phyloP scores from a whole-genome alignment of 495 filamentous ascomycete species.

The Podospora australis region DNA sequence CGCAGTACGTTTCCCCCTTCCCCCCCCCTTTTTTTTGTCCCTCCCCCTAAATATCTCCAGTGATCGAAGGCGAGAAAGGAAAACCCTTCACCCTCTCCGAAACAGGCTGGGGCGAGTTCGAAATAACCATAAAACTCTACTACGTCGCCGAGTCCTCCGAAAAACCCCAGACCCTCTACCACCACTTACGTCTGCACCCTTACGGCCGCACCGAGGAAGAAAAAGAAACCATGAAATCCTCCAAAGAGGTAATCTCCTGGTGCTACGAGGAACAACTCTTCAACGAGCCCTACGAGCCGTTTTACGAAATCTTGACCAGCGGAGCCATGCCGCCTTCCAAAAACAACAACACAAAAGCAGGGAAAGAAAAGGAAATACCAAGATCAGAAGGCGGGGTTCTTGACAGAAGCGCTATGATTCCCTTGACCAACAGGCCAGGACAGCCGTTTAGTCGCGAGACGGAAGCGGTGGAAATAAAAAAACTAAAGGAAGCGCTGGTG shows the following conservation, averaged over 20 bases:
- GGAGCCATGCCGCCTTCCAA: constrained; percentile 41
- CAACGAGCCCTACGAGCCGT: constrained; percentile 88
- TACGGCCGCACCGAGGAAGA: constrained; percentile 73
- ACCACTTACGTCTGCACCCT: constrained; percentile 84
- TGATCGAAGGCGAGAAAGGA: constrained; percentile 54
- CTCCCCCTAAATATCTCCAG: too few species aligned
- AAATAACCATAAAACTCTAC: constrained; percentile 86
- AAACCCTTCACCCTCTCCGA: constrained; percentile 81
- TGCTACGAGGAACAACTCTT: constrained; percentile 88
- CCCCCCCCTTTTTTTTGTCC: too few species aligned
- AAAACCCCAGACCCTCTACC: constrained; percentile 86
- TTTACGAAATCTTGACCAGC: constrained; percentile 74
- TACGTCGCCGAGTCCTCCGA: constrained; percentile 79
- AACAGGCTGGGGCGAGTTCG: constrained; percentile 97
- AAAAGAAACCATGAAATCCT: constrained; percentile 48
- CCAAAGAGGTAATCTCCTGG: constrained; percentile 62
- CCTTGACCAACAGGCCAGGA: constrained; percentile 51
- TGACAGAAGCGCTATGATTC: constrained; percentile 64
- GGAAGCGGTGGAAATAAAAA: constrained; percentile 66
- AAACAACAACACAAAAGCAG: constrained; percentile 12
- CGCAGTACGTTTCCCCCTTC: too few species aligned
- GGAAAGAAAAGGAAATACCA: constrained; percentile 7
- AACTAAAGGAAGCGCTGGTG: constrained; percentile 62
- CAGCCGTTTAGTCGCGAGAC: constrained; percentile 71
- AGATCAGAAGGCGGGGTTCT: constrained; percentile 43